phyloP scores from a whole-genome alignment of 768 basidiomycete genomes.

The Mycena leptocephala region DNA sequence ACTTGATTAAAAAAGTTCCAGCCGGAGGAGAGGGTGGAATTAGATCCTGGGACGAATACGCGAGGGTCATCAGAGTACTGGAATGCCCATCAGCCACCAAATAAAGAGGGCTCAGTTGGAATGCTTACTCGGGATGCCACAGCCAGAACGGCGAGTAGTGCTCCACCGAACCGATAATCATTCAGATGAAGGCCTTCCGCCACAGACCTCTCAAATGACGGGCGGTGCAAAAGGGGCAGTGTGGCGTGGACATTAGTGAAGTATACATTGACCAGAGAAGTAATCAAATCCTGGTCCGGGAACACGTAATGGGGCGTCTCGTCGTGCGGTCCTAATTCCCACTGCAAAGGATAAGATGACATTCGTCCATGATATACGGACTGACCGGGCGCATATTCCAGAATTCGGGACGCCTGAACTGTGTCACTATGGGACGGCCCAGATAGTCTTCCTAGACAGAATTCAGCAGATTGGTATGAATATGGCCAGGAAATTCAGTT shows the following conservation, averaged over 20 bases:
- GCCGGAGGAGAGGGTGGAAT: constrained; percentile 63
- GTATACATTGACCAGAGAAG: constrained; percentile 68
- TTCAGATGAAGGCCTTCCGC: constrained; percentile 62
- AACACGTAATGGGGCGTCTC: constrained; percentile 54
- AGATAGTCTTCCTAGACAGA: constrained; percentile 27
- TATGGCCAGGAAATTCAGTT: constrained; percentile 8
- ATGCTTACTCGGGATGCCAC: constrained; percentile 64
- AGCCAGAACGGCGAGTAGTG: constrained; percentile 79
- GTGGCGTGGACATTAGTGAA: constrained; percentile 68
- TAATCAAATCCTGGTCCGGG: constrained; percentile 66
- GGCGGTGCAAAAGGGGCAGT: constrained; percentile 78
- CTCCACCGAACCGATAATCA: constrained; percentile 67
- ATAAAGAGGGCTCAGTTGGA: constrained; percentile 48
- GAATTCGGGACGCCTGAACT: constrained; percentile 36
- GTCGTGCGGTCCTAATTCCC: constrained; percentile 52
- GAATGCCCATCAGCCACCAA: constrained; percentile 56
- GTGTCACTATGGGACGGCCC: constrained; percentile 6
- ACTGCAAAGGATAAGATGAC: constrained; percentile 44
- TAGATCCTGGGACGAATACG: constrained; percentile 52
- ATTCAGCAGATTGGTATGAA: too few species aligned
- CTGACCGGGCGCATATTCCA: constrained; percentile 35
- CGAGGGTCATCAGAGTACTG: constrained; percentile 70
- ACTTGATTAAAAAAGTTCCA: constrained; percentile 79
- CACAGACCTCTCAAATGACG: constrained; percentile 71
- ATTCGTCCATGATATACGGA: not conserved